Base-by-base conservation (phyloP, 768 basidiomycete genomes). In the Xerocomellus amylosporus region DNA sequence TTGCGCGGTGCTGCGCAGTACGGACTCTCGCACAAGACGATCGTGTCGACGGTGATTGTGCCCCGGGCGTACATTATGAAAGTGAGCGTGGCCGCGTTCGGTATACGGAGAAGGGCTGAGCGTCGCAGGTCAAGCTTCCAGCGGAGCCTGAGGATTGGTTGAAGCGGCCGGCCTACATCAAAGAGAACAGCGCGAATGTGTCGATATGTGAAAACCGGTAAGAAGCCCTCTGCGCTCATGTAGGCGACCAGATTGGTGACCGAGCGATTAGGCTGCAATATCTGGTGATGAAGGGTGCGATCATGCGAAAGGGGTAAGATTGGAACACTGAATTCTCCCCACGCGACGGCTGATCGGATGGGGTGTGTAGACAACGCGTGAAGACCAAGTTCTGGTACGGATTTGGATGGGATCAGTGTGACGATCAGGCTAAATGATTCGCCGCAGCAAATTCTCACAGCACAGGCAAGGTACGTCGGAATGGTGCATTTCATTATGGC, bases 21-120 rank as follows among this genome's bases (percentile, higher is more conserved):
- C 68, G 92, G 92, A 22, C 77, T 93, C 24, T 87, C 90, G 19
- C 81, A 84, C 47, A 78, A 84, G 59, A 76, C 83, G 28, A 79
- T 92, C 14, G 91, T 94, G 10, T 90, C 90, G 19, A 88, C 84
- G 42, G 81, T 93, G 48, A 88, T 94, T 50, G 84, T 84, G 14
- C 91, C 92, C 14, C 80, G 86, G 49, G 86, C 89, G 24, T 95
- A 94, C 67, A 81, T 93, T 57, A 90, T 93, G 87, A 90, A 89
- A 77, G 88, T 85, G 61, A 54, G 76, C 51, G 39, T 62, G 38
- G 37, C 12, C 10, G 41, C 7, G 10, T 45, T 24, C 15, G 24
- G 24, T 46, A 19, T 55, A 37, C 42, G 53, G 37, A 31, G 47
- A 37, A 5, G 33, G 20, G 37, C 54, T 58, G 20, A 58, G 37